A percentile compares a stretch with the other conserved stretches of the same genome.
Evolutionary conservation across 495 filamentous ascomycete species (phyloP).

Genomic region (Trypethelium eluteriae): DNA sequence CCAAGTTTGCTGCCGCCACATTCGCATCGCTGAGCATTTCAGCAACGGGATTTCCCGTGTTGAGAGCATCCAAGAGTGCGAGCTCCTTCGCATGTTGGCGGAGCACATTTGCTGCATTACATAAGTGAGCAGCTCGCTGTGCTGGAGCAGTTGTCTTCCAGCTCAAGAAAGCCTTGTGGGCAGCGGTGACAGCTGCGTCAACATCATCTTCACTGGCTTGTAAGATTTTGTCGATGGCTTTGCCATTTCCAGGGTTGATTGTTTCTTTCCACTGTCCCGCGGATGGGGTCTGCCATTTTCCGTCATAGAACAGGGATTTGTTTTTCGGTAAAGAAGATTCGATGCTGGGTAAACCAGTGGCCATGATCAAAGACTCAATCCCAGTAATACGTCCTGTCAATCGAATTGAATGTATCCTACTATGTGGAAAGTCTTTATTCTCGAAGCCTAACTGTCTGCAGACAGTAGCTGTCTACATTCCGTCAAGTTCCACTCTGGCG

Average conservation of each 20-base stretch:
- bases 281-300: conserved; percentile 12
- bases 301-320: conserved; percentile 16
- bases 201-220: conserved; percentile 17
- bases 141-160: conserved; percentile 19
- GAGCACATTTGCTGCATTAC: conserved; percentile 17
- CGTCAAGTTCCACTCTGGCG: no score
- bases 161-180: conserved; percentile 17
- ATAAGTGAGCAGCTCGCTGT: conserved; percentile 14
- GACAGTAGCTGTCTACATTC: no score
- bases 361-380: background rate
- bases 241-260: conserved; percentile 22
- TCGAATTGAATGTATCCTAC: no score
- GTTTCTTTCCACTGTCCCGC: conserved; percentile 15
- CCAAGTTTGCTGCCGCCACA: conserved; percentile 17
- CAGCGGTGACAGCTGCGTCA: conserved; percentile 18
- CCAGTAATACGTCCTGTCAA: no score
- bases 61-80: conserved; percentile 19
- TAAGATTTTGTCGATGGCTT: conserved; percentile 17
- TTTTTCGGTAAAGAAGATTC: conserved; percentile 16
- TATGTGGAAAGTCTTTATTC: no score
- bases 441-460: no score
- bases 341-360: conserved; percentile 8
- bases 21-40: conserved; percentile 23
- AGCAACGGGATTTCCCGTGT: conserved; percentile 23
- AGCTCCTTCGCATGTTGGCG: conserved; percentile 23